Conservation (phyloP, 192 early-diverging fungal species). For the Coemansia sp. region DNA sequence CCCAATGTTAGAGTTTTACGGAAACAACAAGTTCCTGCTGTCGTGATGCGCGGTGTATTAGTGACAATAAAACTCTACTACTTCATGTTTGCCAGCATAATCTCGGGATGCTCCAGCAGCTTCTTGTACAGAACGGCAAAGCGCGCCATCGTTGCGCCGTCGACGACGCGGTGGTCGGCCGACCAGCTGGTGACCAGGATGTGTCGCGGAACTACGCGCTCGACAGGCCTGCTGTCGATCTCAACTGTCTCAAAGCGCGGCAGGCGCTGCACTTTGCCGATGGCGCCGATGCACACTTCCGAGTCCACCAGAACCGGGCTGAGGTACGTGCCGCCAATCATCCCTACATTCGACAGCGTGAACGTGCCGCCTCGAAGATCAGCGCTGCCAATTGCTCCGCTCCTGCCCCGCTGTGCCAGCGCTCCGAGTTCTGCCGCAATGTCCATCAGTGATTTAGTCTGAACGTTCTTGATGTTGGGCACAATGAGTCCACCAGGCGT, state of each 20-base stretch:
- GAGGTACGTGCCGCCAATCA: constrained; percentile 86
- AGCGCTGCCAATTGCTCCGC: constrained; percentile 58
- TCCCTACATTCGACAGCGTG: constrained; percentile 93
- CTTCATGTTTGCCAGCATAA: constrained; percentile 66
- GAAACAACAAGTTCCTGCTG: constrained; percentile 75
- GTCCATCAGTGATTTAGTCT: constrained; percentile 82
- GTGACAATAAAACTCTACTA: constrained; percentile 17
- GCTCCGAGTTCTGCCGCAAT: constrained; percentile 82
- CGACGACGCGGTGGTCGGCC: constrained; percentile 95
- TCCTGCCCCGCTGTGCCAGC: constrained; percentile 66
- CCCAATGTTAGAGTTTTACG: constrained; percentile 93
- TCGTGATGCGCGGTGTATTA: constrained; percentile 22
- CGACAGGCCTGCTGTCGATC: constrained; percentile 49
- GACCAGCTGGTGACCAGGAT: constrained; percentile 84
- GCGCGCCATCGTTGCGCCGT: constrained; percentile 93
- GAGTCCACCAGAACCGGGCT: constrained; percentile 86
- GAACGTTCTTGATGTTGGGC: constrained; percentile 92
- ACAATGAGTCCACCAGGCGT: constrained; percentile 91
- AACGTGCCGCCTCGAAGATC: constrained; percentile 86
- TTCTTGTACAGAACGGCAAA: constrained; percentile 85
- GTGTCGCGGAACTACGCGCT: constrained; percentile 71
- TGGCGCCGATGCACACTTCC: constrained; percentile 86
- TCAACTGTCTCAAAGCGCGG: constrained; percentile 69
- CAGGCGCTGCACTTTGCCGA: constrained; percentile 79
- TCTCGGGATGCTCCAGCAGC: constrained; percentile 80